Conservation (phyloP, 257 asterid species). For the Fraxinus quadrangulata region DNA sequence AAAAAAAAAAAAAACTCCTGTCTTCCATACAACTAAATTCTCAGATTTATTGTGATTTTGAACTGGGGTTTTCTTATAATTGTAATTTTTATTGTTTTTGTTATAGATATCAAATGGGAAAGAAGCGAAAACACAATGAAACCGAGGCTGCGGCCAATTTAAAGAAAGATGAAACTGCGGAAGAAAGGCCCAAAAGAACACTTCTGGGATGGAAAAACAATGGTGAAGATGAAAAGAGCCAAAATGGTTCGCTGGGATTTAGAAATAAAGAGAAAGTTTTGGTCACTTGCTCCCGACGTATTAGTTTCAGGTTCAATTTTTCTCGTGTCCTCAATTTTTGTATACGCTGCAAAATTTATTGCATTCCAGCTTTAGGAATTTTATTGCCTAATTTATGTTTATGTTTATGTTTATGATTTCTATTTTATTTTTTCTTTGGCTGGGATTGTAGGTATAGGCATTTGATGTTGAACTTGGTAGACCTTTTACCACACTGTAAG, state of each 20-base stretch:
- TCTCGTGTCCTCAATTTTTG: neutral
- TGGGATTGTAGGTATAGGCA: constrained; percentile 63
- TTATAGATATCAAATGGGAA: constrained; percentile 57
- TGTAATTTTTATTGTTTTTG: constrained; percentile 1
- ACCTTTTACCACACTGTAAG: constrained; percentile 87
- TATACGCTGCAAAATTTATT: neutral
- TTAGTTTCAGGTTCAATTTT: constrained; percentile 65
- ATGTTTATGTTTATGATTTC: neutral
- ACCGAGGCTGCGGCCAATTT: constrained; percentile 34
- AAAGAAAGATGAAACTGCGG: constrained; percentile 54
- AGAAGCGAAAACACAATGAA: constrained; percentile 74
- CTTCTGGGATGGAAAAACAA: constrained; percentile 75
- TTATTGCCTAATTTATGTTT: neutral
- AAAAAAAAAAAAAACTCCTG: too few relatives aligned
- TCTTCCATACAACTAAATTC: neutral
- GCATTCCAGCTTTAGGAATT: neutral
- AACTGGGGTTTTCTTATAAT: neutral
- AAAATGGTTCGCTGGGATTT: constrained; percentile 34
- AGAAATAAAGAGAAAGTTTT: constrained; percentile 85
- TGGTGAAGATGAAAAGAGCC: constrained; percentile 25
- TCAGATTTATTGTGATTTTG: neutral
- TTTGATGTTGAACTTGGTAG: constrained; percentile 88
- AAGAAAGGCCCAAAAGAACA: constrained; percentile 80
- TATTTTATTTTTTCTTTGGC: constrained; percentile 14
- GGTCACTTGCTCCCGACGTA: constrained; percentile 90